phyloP scores from a whole-genome alignment of 257 asterid genomes.

The Pogostemon cablin region DNA sequence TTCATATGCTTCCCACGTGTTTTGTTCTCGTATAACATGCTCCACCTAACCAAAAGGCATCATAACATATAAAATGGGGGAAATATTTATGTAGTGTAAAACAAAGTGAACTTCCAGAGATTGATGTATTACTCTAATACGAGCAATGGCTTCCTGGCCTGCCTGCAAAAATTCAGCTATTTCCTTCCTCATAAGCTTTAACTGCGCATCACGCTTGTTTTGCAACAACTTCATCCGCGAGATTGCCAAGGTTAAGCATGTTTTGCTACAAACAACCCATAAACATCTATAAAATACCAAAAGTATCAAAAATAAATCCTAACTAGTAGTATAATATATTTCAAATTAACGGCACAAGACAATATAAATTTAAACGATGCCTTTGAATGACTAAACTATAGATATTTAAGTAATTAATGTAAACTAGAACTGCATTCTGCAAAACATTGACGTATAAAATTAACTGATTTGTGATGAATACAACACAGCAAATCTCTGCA shows the following conservation, averaged over 20 bases:
- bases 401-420: too few species aligned
- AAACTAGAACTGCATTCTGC: neutral
- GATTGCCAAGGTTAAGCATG: slow-evolving; percentile 81
- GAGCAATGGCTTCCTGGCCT: slow-evolving; percentile 91
- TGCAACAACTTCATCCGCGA: slow-evolving; percentile 88
- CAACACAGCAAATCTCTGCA: neutral
- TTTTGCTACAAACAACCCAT: slow-evolving; percentile 64
- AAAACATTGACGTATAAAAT: neutral
- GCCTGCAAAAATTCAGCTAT: slow-evolving; percentile 86
- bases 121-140: slow-evolving; percentile 62
- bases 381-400: too few species aligned
- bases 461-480: neutral
- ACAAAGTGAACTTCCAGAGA: slow-evolving; percentile 19
- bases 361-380: neutral
- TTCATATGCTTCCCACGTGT: slow-evolving; percentile 88
- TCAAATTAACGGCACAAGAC: neutral
- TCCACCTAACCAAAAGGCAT: slow-evolving; percentile 64
- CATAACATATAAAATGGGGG: slow-evolving; percentile 1
- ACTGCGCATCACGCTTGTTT: slow-evolving; percentile 83
- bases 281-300: slow-evolving; percentile 17
- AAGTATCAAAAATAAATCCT: neutral
- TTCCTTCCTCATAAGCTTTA: slow-evolving; percentile 84
- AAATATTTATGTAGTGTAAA: neutral
- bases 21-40: slow-evolving; percentile 88
- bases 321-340: neutral